Conservation (phyloP, 345 rosid species). For the Heritiera fomes region DNA sequence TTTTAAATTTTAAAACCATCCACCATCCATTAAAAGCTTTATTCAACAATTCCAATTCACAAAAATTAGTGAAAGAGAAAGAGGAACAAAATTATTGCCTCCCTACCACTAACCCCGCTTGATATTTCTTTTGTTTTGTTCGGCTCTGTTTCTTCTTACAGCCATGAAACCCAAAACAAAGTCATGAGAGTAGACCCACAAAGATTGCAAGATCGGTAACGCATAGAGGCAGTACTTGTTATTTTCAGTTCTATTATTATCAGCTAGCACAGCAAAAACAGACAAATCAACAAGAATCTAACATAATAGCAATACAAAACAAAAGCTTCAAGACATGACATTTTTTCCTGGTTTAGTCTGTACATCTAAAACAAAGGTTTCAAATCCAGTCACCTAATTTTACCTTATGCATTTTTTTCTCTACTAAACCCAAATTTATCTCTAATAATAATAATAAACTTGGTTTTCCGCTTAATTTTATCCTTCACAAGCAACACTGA, state of each 20-base stretch:
- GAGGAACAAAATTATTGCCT: too few species aligned
- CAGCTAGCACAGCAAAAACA: slow-evolving; percentile 19
- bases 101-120: background rate
- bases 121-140: slow-evolving; percentile 6
- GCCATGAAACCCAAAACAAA: slow-evolving; percentile 13
- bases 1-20: background rate
- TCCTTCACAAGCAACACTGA: slow-evolving; percentile 55
- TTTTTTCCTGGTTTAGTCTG: slow-evolving; percentile 40
- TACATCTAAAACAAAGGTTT: slow-evolving; percentile 44
- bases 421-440: too few species aligned
- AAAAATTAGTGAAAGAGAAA: too few species aligned
- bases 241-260: slow-evolving; percentile 30
- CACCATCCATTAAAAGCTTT: slow-evolving; percentile 11
- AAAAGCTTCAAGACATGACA: slow-evolving; percentile 13
- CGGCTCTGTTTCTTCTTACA: background rate
- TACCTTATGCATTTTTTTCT: background rate
- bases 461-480: background rate
- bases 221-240: slow-evolving; percentile 17
- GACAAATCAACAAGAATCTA: slow-evolving; percentile 21
- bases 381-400: slow-evolving; percentile 33
- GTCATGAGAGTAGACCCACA: slow-evolving; percentile 3
- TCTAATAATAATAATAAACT: slow-evolving; percentile 17
- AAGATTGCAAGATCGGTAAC: background rate
- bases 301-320: slow-evolving; percentile 13
- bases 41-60: slow-evolving; percentile 16